phyloP scores from a whole-genome alignment of 192 early-diverging fungal genomes.

The Physocladia obscura region DNA sequence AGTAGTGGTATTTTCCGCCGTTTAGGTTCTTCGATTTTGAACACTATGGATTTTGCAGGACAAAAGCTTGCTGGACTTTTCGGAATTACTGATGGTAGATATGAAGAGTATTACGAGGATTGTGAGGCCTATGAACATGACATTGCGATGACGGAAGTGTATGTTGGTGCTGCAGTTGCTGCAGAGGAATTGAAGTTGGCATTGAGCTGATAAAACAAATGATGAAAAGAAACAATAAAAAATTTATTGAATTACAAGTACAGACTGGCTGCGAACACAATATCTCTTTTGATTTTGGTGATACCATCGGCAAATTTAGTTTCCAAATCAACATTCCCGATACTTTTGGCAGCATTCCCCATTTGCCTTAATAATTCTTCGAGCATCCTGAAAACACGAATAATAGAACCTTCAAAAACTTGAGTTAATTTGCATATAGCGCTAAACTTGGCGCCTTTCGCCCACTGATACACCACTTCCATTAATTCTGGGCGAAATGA shows the following conservation, averaged over 20 bases:
- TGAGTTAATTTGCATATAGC: constrained; percentile 95
- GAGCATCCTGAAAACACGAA: constrained; percentile 82
- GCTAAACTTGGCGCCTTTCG: constrained; percentile 83
- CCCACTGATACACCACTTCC: constrained; percentile 94
- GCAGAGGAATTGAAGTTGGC: constrained; percentile 10
- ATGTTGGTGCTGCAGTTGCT: constrained; percentile 24
- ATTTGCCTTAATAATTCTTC: constrained; percentile 92
- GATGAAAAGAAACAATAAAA: neutral
- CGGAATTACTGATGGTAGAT: constrained; percentile 15
- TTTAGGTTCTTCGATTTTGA: neutral
- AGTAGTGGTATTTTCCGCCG: neutral
- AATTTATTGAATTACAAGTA: constrained; percentile 47
- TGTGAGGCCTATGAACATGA: constrained; percentile 20
- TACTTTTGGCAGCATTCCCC: constrained; percentile 84
- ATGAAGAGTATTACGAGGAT: constrained; percentile 29
- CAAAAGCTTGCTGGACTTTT: constrained; percentile 3
- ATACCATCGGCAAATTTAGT: constrained; percentile 92
- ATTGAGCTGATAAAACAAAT: too few species aligned
- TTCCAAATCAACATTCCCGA: constrained; percentile 91
- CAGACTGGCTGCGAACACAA: constrained; percentile 93
- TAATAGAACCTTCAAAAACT: constrained; percentile 91
- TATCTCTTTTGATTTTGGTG: constrained; percentile 90
- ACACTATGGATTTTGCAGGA: constrained; percentile 10
- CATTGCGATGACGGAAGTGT: constrained; percentile 17
- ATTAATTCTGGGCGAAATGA: constrained; percentile 86